These are phyloP conservation scores for Saccharum hybrid DNA, from an alignment of 202 grass and related monocot species.

Conservation along the genomic window DNA sequence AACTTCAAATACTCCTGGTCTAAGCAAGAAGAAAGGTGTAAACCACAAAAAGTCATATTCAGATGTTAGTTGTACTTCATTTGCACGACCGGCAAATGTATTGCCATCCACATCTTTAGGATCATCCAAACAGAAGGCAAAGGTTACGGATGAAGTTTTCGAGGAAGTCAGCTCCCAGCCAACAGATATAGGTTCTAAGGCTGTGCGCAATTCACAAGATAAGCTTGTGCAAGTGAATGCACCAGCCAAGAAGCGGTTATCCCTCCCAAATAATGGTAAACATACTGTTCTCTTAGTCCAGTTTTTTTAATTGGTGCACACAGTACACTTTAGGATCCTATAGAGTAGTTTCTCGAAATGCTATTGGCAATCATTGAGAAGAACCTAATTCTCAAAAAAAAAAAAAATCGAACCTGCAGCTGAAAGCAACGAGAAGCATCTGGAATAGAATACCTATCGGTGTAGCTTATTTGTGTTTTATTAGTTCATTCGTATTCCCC, in stretches of 20 bases:
- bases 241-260: conserved; percentile 69
- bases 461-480: neutral
- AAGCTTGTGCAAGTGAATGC: conserved; percentile 52
- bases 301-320: neutral
- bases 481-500: neutral
- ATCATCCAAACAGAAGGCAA: conserved; percentile 58
- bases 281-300: neutral
- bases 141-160: conserved; percentile 59
- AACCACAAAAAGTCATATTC: conserved; percentile 65
- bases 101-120: conserved; percentile 60
- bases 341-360: conserved; percentile 17
- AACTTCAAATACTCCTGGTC: conserved; percentile 51
- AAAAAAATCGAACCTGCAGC: neutral
- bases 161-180: conserved; percentile 75
- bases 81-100: conserved; percentile 44
- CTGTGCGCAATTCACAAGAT: conserved; percentile 58
- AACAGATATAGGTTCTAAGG: conserved; percentile 51
- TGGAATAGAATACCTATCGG: conserved; percentile 13
- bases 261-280: conserved; percentile 79
- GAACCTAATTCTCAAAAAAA: no score
- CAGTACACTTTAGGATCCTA: neutral
- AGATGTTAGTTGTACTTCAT: conserved; percentile 68
- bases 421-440: conserved; percentile 17
- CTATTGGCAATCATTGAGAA: neutral
- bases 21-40: conserved; percentile 54